Conservation (phyloP, 139 green algal genomes). For the Chlorella sp. region DNA sequence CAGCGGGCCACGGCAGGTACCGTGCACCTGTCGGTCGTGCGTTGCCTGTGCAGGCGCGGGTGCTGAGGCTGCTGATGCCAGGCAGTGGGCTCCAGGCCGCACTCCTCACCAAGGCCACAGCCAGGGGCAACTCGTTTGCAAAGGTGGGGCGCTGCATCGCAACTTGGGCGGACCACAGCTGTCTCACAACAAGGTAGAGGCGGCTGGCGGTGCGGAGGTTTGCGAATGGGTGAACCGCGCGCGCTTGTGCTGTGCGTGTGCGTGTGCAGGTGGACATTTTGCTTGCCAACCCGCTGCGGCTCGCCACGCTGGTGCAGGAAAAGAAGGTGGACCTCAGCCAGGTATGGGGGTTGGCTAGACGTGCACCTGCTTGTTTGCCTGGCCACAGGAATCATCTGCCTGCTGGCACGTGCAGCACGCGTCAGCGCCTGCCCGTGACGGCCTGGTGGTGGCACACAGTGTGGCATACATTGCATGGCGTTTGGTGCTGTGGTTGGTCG, state of each 20-base stretch:
- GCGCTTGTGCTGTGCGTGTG: not conserved
- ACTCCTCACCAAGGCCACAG: conserved; percentile 72
- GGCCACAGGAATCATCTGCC: too few species aligned
- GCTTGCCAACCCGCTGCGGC: conserved; percentile 79
- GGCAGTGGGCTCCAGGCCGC: conserved; percentile 46
- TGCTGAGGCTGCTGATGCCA: conserved; percentile 70
- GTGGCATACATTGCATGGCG: not conserved
- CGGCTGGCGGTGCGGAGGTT: too few species aligned
- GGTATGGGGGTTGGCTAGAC: too few species aligned
- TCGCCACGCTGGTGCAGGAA: conserved; percentile 53
- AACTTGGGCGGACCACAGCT: too few species aligned
- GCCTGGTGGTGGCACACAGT: too few species aligned
- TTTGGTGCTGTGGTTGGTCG: not conserved
- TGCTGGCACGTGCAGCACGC: too few species aligned
- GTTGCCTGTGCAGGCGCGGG: conserved; percentile 27
- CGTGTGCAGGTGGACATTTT: conserved; percentile 73
- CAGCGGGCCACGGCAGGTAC: too few species aligned
- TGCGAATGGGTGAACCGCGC: not conserved
- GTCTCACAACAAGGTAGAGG: too few species aligned
- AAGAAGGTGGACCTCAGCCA: conserved; percentile 44
- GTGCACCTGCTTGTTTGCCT: too few species aligned
- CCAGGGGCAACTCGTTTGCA: conserved; percentile 57
- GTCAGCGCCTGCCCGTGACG: too few species aligned
- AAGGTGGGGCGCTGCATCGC: conserved; percentile 39
- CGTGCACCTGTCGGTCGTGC: not conserved